These are phyloP conservation scores for Celoporthe dispersa DNA, from an alignment of 2,329 filamentous ascomycete genomes.

Conservation along the genomic window DNA sequence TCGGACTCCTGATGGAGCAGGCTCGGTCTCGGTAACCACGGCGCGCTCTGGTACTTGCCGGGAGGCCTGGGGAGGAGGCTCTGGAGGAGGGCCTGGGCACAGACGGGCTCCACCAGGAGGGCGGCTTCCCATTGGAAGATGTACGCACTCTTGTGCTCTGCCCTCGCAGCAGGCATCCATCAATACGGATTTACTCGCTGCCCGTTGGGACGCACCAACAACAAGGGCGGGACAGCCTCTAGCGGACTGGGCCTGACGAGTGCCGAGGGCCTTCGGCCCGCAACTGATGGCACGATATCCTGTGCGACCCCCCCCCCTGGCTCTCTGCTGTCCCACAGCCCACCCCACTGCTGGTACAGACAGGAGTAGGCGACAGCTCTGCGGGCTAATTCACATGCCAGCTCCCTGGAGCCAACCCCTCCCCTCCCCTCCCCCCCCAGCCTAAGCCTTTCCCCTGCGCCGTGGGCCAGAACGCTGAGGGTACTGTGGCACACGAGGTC, in stretches of 20 bases:
- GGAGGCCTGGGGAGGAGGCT: background rate
- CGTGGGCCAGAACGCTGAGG: background rate
- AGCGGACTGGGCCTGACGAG: slow-evolving; percentile 4
- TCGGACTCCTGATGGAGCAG: slow-evolving; percentile 8
- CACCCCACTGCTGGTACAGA: background rate
- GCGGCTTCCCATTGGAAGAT: background rate
- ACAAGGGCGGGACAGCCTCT: background rate
- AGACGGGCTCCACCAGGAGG: background rate
- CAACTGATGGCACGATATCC: slow-evolving; percentile 20
- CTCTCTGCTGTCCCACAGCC: background rate
- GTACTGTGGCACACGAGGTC: background rate
- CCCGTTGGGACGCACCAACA: background rate
- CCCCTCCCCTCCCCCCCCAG: too few species aligned
- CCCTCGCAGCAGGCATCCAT: background rate
- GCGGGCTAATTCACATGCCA: background rate
- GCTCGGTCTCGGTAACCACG: slow-evolving; percentile 4
- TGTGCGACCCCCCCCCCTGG: background rate
- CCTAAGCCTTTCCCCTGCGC: background rate
- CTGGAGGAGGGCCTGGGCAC: background rate
- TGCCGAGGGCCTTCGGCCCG: slow-evolving; percentile 29
- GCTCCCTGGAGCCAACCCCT: background rate
- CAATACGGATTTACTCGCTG: background rate
- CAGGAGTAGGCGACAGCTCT: background rate
- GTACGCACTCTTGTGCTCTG: slow-evolving; percentile 1
- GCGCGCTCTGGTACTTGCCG: background rate